Percentiles rank a stretch among this genome's conserved stretches.
Conservation (phyloP, 202 grass and related monocot genomes). For the Carex arenaria region DNA sequence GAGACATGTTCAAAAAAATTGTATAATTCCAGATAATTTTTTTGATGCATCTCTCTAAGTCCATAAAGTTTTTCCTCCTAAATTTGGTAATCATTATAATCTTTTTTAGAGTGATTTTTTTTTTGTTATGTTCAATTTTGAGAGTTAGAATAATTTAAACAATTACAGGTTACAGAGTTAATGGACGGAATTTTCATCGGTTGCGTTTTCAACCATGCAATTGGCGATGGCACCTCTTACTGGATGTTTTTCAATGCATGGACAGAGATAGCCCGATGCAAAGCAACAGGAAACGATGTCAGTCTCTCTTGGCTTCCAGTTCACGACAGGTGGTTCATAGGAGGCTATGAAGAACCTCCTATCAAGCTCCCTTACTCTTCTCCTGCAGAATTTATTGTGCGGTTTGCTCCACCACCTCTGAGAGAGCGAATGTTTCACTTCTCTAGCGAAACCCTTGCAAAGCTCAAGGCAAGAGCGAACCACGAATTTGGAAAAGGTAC, state of each 20-base stretch:
- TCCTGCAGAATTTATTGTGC: slow-evolving; percentile 18
- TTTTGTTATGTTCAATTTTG: not conserved
- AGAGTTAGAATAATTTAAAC: not conserved
- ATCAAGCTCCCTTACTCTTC: slow-evolving; percentile 38
- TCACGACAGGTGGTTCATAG: slow-evolving; percentile 44
- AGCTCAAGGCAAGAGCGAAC: slow-evolving; percentile 46
- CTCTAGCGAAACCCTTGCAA: slow-evolving; percentile 29
- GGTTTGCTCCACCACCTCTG: not conserved
- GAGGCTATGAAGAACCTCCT: slow-evolving; percentile 1
- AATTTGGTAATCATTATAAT: no score
- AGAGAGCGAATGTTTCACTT: slow-evolving; percentile 67
- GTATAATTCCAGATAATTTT: no score
- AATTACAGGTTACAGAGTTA: slow-evolving; percentile 53
- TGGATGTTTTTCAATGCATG: slow-evolving; percentile 65
- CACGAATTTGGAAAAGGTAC: slow-evolving; percentile 23
- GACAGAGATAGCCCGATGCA: slow-evolving; percentile 28
- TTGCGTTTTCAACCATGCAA: slow-evolving; percentile 55
- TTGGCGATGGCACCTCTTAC: slow-evolving; percentile 56
- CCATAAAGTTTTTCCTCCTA: no score
- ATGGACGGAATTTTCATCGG: slow-evolving; percentile 52
- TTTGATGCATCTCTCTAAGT: no score
- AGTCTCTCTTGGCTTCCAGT: not conserved
- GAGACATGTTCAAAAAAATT: no score
- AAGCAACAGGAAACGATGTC: not conserved
- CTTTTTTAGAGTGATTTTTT: no score